Base-by-base conservation (phyloP, 805 yeast genomes). In the Candida maesae region DNA sequence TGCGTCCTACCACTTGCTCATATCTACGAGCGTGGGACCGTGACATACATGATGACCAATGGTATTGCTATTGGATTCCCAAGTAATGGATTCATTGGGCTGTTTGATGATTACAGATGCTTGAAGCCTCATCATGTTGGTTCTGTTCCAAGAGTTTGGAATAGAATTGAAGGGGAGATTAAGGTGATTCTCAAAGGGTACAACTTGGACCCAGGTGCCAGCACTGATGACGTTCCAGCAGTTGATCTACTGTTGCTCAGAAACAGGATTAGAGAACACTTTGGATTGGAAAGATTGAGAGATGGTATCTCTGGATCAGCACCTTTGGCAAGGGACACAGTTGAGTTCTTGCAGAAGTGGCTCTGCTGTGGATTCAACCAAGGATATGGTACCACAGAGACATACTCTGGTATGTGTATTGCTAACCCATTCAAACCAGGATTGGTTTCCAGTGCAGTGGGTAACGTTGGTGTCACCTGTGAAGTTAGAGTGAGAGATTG, bases 331-430 rank as follows among this genome's bases (percentile, higher is more conserved):
- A 65, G 71, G 8, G 76, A 70, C 38, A 77, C 82, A 3, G 62
- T 76, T 20, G 68, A 65, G 48, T 80, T 79, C 56, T 58, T 80
- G 48, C 70, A 69, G 50, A 77, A 78, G 5, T 62, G 75, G 4
- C 66, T 80, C 31, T 69, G 70, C 34, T 52, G 70, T 26, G 77
- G 60, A 9, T 49, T 67, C 28, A 39, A 45, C 10, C 78, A 74
- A 53, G 81, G 80, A 17, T 76, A 75, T 52, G 81, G 81, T 6
- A 63, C 73, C 39, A 75, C 80, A 4, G 81, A 76, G 56, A 64
- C 74, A 7, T 71, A 68, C 61, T 75, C 75, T 4, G 81, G 78
- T 3, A 49, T 65, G 37, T 53, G 65, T 38, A 36, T 58, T 12
- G 44, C 36, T 55, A 73, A 14, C 47, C 50, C 35, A 51, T 42